These are phyloP conservation scores for Cryptococcus amylolentus DNA, from an alignment of 1,284 basidiomycete species.

Conservation along the genomic window DNA sequence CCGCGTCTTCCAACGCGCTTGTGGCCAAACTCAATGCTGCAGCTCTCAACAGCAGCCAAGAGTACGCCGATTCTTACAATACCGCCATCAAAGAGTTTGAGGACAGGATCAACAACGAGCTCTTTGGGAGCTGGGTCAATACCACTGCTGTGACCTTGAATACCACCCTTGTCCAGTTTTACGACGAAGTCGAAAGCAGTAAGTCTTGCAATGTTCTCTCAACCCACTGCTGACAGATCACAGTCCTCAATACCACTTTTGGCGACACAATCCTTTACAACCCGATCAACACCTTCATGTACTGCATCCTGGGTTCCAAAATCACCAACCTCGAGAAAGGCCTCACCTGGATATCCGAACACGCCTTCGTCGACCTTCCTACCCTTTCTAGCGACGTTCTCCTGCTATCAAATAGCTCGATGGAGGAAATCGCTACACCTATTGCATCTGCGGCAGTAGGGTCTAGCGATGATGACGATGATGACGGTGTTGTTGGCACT, in stretches of 20 bases:
- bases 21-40: conserved; percentile 71
- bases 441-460: conserved; percentile 77
- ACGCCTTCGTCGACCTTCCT: conserved; percentile 74
- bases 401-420: conserved; percentile 64
- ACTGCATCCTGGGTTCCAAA: conserved; percentile 85
- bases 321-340: conserved; percentile 79
- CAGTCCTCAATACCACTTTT: conserved; percentile 64
- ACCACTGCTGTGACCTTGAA: conserved; percentile 86
- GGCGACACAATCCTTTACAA: conserved; percentile 73
- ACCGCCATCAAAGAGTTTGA: conserved; percentile 65
- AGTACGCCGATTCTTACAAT: conserved; percentile 76
- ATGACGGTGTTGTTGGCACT: conserved; percentile 65
- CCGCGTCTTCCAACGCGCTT: conserved; percentile 67
- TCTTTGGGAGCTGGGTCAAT: conserved; percentile 87
- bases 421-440: conserved; percentile 71
- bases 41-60: conserved; percentile 71
- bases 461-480: conserved; percentile 50
- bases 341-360: conserved; percentile 86
- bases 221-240: conserved; percentile 28
- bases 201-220: conserved; percentile 12
- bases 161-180: conserved; percentile 52
- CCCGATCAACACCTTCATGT: conserved; percentile 80
- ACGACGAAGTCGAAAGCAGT: conserved; percentile 49
- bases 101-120: conserved; percentile 70
- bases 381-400: conserved; percentile 69